Base-by-base conservation (phyloP, 2,329 filamentous ascomycete species). In the Ophiostoma piceae region DNA sequence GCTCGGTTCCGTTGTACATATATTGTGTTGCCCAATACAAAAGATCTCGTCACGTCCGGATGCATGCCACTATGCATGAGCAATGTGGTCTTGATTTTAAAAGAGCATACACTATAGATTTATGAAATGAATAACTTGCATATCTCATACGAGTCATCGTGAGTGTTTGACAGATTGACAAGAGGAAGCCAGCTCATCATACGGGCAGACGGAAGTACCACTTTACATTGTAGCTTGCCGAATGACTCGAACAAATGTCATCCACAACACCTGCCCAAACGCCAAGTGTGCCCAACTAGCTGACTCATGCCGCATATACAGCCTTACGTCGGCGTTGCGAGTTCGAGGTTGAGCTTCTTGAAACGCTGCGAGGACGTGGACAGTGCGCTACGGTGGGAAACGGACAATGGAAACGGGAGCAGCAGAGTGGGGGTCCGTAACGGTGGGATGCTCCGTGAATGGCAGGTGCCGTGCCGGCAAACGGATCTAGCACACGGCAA, bases 21-120 rank as follows among this genome's bases (percentile, higher is more conserved):
- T 71, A 82, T 82, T 75, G 81, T 82, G 81, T 79, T 77, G 75
- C 77, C 76, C 77, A 78, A 75, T 74, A 80, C 77, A 79, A 73
- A 75, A 77, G 77, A 74, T 76, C 75, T 77, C 77, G 75, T 64
- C 41, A 66, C 47, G 51, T 26, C 51, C 22, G 47, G 51, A 22
- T 26, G 51, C 22, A 12, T 26, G 22, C 22, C 16, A 26, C 51
- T 57, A 57, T 57, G 51, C 51, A 57, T 57, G n/a, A 12, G n/a
- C 22, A 29, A 35, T 62, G 57, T 62, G 26, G 57, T 62, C 57
- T 57, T 26, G 3, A 26, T 26, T 12, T 9, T 26, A 9, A 29
- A 26, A 57, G 26, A 57, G 51, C 51, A 26, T 26, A 57, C 22
- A 57, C 11, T 57, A 26, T 47, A 47, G 43, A 47, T n/a, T 47